Evolutionary conservation across 768 basidiomycete genomes (phyloP), one percentile per base, ranked within the genome.

Genomic region (Lentinus tigrinus): DNA sequence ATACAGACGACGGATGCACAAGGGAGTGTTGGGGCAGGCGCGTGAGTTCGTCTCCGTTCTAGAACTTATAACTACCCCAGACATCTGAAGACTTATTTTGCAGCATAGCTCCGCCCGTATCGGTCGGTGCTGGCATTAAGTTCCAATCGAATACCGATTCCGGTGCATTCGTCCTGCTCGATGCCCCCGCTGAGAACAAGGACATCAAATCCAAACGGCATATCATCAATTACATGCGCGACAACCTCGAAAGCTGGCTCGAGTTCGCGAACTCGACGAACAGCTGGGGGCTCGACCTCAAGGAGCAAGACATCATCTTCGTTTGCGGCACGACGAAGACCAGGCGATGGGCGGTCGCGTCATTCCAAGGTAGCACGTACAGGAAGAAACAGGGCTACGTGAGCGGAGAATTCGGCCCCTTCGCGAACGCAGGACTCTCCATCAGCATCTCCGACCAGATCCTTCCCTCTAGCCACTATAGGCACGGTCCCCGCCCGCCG

Each of bases 301-400:
- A 19, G 7, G 19, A 47, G 10, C 24, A 48, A 23, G 54, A 56
- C 28, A 48, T 56, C 38, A n/a, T 38, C 24, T 56, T 56, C 47
- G 47, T 56, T 9, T 38, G 44, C 46, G 54, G 54, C 16, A 48
- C 47, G 24, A 39, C 26, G 54, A 56, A 56, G 39, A 56, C 54
- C 23, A 8, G 31, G 13, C 47, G 47, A 2, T 56, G 54, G 54
- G 54, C 54, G n/a, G 53, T 54, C 28, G 53, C 53, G 2, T 26
- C 53, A 11, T 54, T 54, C 34, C 42, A 47, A 4, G 53, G 43
- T 5, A 34, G 24, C 17, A 23, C 9, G 21, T 46, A 34, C 17
- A 34, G 50, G 13, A 51, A 51, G 36, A 51, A 51, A 23, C 7
- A 24, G 16, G 50, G 50, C 13, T 23, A 26, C 19, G 23, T 51